Conservation (phyloP, 768 basidiomycete genomes). For the Serpula lacrymans region DNA sequence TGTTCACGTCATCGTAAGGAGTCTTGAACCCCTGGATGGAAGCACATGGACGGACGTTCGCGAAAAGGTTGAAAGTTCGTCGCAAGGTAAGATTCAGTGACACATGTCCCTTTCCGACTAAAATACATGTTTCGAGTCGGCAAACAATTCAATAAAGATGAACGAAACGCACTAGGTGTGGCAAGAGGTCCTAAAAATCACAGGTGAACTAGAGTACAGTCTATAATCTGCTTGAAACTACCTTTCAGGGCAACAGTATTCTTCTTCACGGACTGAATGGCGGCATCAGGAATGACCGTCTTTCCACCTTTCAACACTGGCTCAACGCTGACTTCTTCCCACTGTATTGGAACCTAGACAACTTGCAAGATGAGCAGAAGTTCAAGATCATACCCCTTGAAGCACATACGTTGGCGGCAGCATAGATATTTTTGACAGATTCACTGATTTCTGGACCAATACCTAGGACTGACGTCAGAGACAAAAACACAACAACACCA, state of each 20-base stretch:
- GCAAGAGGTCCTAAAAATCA: slow-evolving; percentile 75
- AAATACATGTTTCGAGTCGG: slow-evolving; percentile 8
- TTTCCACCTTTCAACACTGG: slow-evolving; percentile 93
- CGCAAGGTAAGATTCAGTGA: slow-evolving; percentile 96
- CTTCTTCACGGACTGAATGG: slow-evolving; percentile 89
- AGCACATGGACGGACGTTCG: slow-evolving; percentile 95
- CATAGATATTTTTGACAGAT: slow-evolving; percentile 92
- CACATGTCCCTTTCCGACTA: slow-evolving; percentile 98
- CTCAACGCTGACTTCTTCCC: slow-evolving; percentile 98
- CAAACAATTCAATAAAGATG: slow-evolving; percentile 8
- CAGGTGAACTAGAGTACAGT: slow-evolving; percentile 9
- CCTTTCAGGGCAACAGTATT: slow-evolving; percentile 99
- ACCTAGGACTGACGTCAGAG: slow-evolving; percentile 47
- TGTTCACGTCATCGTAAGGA: slow-evolving; percentile 97
- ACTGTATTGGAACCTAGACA: slow-evolving; percentile 88
- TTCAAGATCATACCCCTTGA: slow-evolving; percentile 5
- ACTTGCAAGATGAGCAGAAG: slow-evolving; percentile 9
- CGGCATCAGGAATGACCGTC: slow-evolving; percentile 91
- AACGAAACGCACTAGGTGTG: slow-evolving; percentile 77
- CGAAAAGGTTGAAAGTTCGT: slow-evolving; percentile 96
- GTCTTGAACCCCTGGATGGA: slow-evolving; percentile 98
- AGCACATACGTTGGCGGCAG: slow-evolving; percentile 68
- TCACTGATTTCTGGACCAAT: slow-evolving; percentile 99
- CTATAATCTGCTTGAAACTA: slow-evolving; percentile 31
- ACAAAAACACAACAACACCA: slow-evolving; percentile 4